These are phyloP conservation scores for Cantharellus anzutake DNA, from an alignment of 768 basidiomycete genomes.

Conservation along the genomic window DNA sequence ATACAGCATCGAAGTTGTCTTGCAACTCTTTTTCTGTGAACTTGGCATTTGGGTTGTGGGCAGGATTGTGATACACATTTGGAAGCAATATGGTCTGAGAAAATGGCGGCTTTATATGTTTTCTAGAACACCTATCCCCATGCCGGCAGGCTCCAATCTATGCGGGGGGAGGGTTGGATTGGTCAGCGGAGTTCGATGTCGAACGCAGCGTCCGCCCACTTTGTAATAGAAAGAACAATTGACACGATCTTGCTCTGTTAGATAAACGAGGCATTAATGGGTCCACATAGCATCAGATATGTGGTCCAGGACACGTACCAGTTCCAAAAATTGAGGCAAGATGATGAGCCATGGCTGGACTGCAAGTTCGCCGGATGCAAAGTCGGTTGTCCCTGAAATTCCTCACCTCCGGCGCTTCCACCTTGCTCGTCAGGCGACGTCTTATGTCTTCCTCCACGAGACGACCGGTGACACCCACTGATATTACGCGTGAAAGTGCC, in stretches of 20 bases:
- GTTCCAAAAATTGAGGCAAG: conserved; percentile 93
- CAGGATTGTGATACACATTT: conserved; percentile 97
- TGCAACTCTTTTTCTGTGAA: conserved; percentile 74
- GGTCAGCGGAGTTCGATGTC: conserved; percentile 1
- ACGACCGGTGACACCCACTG: not conserved
- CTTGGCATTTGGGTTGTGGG: conserved; percentile 80
- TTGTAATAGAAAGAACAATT: conserved; percentile 99
- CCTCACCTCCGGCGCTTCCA: not conserved
- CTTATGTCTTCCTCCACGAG: not conserved
- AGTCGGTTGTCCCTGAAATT: not conserved
- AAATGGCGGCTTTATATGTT: conserved; percentile 95
- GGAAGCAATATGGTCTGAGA: conserved; percentile 92
- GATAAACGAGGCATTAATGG: conserved; percentile 1
- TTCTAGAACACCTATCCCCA: conserved; percentile 93
- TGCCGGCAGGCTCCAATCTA: conserved; percentile 98
- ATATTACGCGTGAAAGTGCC: not conserved
- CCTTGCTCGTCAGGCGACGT: not conserved
- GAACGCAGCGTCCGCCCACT: conserved; percentile 24
- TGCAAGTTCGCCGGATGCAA: not conserved
- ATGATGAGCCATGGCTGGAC: conserved; percentile 6
- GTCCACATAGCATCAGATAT: not conserved
- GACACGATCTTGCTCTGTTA: conserved; percentile 67
- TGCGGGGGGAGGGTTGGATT: conserved; percentile 5
- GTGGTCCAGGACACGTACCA: conserved; percentile 14
- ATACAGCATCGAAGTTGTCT: conserved; percentile 85